These are phyloP conservation scores for Phytopythium helicoides DNA, from an alignment of 352 stramenopile species.

Conservation along the genomic window DNA sequence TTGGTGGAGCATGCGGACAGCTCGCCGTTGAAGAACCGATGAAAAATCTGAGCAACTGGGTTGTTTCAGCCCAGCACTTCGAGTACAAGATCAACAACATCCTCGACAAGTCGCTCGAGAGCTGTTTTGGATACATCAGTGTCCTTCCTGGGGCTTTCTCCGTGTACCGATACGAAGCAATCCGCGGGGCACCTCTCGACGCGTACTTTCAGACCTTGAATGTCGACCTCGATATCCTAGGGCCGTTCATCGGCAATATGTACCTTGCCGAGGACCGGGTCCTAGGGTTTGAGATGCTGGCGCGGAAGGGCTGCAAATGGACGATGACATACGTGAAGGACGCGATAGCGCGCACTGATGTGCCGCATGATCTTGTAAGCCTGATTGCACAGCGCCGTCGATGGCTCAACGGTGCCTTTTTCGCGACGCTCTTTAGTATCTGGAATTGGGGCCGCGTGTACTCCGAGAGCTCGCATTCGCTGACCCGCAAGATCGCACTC, in stretches of 20 bases:
- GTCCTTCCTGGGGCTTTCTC: slow-evolving; percentile 85
- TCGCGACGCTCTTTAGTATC: slow-evolving; percentile 87
- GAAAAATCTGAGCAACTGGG: slow-evolving; percentile 84
- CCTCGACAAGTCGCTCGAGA: slow-evolving; percentile 84
- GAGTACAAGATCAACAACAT: slow-evolving; percentile 92
- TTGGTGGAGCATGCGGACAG: slow-evolving; percentile 80
- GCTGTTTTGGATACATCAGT: slow-evolving; percentile 87
- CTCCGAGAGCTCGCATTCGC: slow-evolving; percentile 77
- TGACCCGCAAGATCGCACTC: slow-evolving; percentile 62
- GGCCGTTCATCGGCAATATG: slow-evolving; percentile 87
- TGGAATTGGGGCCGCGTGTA: slow-evolving; percentile 85
- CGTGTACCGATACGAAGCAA: slow-evolving; percentile 80
- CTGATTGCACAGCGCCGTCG: slow-evolving; percentile 84
- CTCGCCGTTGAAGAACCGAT: slow-evolving; percentile 82
- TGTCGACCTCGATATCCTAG: slow-evolving; percentile 71
- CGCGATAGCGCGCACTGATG: slow-evolving; percentile 78
- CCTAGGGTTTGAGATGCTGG: slow-evolving; percentile 83
- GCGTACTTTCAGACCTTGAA: slow-evolving; percentile 88
- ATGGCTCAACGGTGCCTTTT: slow-evolving; percentile 87
- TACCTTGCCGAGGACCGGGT: slow-evolving; percentile 88
- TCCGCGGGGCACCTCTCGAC: slow-evolving; percentile 71
- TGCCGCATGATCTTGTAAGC: slow-evolving; percentile 77
- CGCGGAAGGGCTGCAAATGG: slow-evolving; percentile 78
- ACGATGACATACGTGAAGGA: slow-evolving; percentile 89
- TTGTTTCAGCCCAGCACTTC: slow-evolving; percentile 85